Conservation (phyloP, 768 basidiomycete species). For the Mycena leptocephala region DNA sequence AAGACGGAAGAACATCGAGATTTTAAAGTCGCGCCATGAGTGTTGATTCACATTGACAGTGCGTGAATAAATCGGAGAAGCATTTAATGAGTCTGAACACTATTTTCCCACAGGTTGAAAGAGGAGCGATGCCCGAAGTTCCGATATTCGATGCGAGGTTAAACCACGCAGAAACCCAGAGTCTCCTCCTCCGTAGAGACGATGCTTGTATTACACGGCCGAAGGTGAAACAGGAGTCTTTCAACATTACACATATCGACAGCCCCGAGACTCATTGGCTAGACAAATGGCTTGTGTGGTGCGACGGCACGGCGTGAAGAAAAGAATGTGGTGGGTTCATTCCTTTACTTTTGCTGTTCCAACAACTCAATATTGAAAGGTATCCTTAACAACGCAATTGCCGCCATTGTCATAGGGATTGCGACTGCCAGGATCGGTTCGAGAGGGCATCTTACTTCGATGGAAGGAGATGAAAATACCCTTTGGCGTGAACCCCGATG, state of each 20-base stretch:
- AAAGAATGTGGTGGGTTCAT: constrained; percentile 67
- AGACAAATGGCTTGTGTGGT: constrained; percentile 71
- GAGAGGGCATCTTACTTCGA: constrained; percentile 86
- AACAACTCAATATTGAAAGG: constrained; percentile 53
- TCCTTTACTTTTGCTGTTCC: background rate
- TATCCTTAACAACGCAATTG: constrained; percentile 75
- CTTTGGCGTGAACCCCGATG: constrained; percentile 61
- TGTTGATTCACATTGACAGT: no score
- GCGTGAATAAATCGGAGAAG: no score
- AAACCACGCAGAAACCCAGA: constrained; percentile 86
- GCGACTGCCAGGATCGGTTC: constrained; percentile 74
- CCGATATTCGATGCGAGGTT: constrained; percentile 73
- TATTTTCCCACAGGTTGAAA: constrained; percentile 28
- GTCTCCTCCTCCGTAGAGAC: constrained; percentile 72
- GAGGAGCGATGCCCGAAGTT: constrained; percentile 70
- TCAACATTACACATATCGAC: constrained; percentile 66
- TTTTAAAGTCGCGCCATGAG: no score
- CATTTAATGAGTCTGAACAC: no score
- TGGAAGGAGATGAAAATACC: constrained; percentile 71
- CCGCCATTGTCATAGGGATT: constrained; percentile 72
- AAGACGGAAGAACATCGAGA: no score
- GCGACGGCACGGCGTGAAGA: constrained; percentile 67
- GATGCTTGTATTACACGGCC: constrained; percentile 76
- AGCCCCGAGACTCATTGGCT: constrained; percentile 71
- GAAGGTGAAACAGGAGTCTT: constrained; percentile 69